Evolutionary conservation across 495 filamentous ascomycete species (phyloP).

Genomic region (Lasiosphaeriaceae sp.): DNA sequence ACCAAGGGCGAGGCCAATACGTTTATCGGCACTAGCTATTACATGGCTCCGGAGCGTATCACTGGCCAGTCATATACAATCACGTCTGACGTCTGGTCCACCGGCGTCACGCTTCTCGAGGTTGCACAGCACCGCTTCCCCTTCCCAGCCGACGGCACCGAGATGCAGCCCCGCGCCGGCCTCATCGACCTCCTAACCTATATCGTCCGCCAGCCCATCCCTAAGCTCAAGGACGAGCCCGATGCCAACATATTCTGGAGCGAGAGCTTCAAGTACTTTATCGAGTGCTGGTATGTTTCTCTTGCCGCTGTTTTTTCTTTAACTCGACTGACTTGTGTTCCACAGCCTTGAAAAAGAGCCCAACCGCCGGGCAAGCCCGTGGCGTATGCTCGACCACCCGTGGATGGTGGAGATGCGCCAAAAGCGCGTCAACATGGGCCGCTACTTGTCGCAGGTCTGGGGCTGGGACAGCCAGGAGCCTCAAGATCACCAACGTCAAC

Average conservation of each 20-base stretch:
- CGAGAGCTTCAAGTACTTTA: conserved; percentile 97
- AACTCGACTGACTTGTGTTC: neutral
- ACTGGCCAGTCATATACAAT: conserved; percentile 97
- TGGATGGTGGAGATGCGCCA: conserved; percentile 95
- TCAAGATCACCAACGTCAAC: neutral
- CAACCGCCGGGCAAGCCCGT: conserved; percentile 79
- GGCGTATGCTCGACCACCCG: conserved; percentile 98
- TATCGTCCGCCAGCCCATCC: conserved; percentile 93
- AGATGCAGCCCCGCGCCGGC: conserved; percentile 78
- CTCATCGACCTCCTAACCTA: conserved; percentile 95
- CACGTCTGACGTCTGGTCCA: conserved; percentile 96
- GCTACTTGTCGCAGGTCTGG: conserved; percentile 91
- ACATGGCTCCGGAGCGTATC: conserved; percentile 98
- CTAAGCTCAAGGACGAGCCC: conserved; percentile 93
- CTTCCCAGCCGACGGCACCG: conserved; percentile 93
- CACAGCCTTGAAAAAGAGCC: conserved; percentile 90
- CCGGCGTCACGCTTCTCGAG: conserved; percentile 92
- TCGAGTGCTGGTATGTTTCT: conserved; percentile 93
- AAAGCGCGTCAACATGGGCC: conserved; percentile 95
- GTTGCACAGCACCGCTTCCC: conserved; percentile 97
- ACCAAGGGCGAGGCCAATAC: conserved; percentile 98
- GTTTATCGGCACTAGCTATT: conserved; percentile 97
- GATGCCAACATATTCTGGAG: conserved; percentile 80
- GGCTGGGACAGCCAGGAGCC: conserved; percentile 65
- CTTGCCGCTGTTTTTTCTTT: neutral